Evolutionary conservation across 2,329 filamentous ascomycete species (phyloP).

Genomic region (Zasmidium cellare): DNA sequence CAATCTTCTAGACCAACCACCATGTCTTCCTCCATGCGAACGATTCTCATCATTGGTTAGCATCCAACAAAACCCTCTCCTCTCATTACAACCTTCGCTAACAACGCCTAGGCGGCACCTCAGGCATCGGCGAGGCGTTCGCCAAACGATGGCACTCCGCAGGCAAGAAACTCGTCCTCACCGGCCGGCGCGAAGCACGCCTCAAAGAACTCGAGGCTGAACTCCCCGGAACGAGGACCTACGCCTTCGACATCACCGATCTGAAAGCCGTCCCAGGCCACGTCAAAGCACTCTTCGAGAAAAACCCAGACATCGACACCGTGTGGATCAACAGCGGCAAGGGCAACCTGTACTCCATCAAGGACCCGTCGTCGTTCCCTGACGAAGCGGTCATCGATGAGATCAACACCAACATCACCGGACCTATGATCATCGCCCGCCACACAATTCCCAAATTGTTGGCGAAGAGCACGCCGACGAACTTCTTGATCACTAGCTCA

Average conservation of each 20-base stretch:
- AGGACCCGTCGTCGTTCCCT: neutral
- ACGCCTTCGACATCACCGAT: conserved; percentile 16
- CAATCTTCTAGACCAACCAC: neutral
- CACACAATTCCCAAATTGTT: conserved; percentile 18
- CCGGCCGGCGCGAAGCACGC: conserved; percentile 53
- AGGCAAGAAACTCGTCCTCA: conserved; percentile 48
- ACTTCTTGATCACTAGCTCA: conserved; percentile 20
- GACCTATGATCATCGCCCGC: conserved; percentile 19
- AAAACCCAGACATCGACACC: conserved; percentile 17
- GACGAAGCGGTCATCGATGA: conserved; percentile 11
- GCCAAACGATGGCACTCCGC: conserved; percentile 48
- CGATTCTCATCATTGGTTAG: conserved; percentile 46
- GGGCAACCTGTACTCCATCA: conserved; percentile 4
- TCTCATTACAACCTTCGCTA: too few relatives aligned
- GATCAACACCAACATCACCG: conserved; percentile 18
- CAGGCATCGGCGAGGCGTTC: conserved; percentile 51
- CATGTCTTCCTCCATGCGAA: conserved; percentile 19
- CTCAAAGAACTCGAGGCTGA: conserved; percentile 42
- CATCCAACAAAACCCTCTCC: neutral
- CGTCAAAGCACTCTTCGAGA: conserved; percentile 10
- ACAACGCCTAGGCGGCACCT: conserved; percentile 50
- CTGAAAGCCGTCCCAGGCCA: conserved; percentile 5
- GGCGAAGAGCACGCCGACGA: conserved; percentile 3
- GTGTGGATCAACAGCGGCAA: conserved; percentile 18
- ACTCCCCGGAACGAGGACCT: conserved; percentile 6